Conservation (phyloP, 768 basidiomycete genomes). For the Leccinum barrowsii region DNA sequence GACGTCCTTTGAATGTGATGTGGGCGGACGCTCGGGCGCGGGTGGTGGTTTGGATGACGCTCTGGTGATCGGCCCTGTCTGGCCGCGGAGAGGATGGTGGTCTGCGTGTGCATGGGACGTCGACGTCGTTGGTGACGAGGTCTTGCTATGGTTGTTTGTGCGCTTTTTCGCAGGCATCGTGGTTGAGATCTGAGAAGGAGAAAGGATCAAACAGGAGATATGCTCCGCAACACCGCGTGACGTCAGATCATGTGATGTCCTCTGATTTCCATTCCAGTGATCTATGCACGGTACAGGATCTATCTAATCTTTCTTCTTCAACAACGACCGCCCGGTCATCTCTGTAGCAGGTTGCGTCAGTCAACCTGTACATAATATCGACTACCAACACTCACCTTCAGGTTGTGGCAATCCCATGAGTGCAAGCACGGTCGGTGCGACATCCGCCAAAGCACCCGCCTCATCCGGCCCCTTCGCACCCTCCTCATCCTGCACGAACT, state of each 20-base stretch:
- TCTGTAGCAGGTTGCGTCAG: slow-evolving; percentile 15
- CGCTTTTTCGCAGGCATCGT: slow-evolving; percentile 20
- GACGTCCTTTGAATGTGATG: background rate
- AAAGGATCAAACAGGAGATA: background rate
- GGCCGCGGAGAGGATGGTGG: slow-evolving; percentile 13
- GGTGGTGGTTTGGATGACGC: slow-evolving; percentile 2
- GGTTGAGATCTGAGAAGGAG: background rate
- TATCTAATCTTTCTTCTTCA: slow-evolving; percentile 26
- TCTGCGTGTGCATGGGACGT: slow-evolving; percentile 6
- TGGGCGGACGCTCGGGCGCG: background rate
- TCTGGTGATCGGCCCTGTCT: slow-evolving; percentile 11
- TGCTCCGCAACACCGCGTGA: slow-evolving; percentile 2
- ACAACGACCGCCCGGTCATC: slow-evolving; percentile 30
- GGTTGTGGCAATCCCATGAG: slow-evolving; percentile 72
- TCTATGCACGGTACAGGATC: slow-evolving; percentile 11
- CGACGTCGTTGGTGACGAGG: slow-evolving; percentile 8
- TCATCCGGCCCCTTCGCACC: slow-evolving; percentile 50
- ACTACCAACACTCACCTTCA: slow-evolving; percentile 44
- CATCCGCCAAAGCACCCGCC: slow-evolving; percentile 79
- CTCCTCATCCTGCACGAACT: slow-evolving; percentile 50
- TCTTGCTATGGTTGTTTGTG: slow-evolving; percentile 8
- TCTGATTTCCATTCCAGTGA: background rate
- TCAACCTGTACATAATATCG: background rate
- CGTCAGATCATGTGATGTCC: slow-evolving; percentile 19
- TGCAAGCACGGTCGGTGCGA: slow-evolving; percentile 84